Base-by-base conservation (phyloP, 148 eudicot genomes). In the Vaccinium vitisidaea region DNA sequence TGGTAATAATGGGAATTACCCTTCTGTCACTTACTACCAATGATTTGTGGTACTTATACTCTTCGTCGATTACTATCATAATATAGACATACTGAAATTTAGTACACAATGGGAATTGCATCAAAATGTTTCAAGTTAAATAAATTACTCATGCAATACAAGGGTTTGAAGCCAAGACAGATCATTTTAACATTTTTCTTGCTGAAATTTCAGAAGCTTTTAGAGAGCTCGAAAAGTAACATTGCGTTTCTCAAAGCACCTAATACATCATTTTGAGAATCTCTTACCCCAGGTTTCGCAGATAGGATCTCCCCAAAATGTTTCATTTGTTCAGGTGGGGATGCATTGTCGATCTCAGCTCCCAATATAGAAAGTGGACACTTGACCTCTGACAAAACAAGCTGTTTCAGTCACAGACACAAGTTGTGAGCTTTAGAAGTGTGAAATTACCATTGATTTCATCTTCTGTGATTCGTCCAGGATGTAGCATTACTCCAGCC, bases 401-500 rank as follows among this genome's bases (percentile, higher is more conserved):
- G 75, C 77, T 18, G 19, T 30, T 6, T 67, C n/a, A 54, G 39
- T 50, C 39, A 77, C 55, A 48, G 3, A 39, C 23, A 5, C 8
- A 77, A 77, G 70, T 39, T 71, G 13, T 54, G 59, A n/a, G 46
- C 55, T 52, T 3, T 7, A 50, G 67, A 83, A 79, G 70, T 36
- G 50, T 18, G 70, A 75, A 69, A 79, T 74, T 74, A 92, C 92
- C 91, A 18, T 88, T 89, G 78, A 90, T 90, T 59, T 90, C 89
- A 50, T 89, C 91, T 3, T 43, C 85, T 15, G 87, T 86, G 25
- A 89, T 77, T 19, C 63, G 87, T 39, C 87, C 88, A 0, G 94
- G 94, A 82, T 90, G 94, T 80, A 92, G 55, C 25, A 85, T 25
- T 36, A 92, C 91, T 84, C 80, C 94, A 78, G 92, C 89, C 56